Conservation (phyloP, 176 grass and related monocot genomes). For the Oryza longistaminata region DNA sequence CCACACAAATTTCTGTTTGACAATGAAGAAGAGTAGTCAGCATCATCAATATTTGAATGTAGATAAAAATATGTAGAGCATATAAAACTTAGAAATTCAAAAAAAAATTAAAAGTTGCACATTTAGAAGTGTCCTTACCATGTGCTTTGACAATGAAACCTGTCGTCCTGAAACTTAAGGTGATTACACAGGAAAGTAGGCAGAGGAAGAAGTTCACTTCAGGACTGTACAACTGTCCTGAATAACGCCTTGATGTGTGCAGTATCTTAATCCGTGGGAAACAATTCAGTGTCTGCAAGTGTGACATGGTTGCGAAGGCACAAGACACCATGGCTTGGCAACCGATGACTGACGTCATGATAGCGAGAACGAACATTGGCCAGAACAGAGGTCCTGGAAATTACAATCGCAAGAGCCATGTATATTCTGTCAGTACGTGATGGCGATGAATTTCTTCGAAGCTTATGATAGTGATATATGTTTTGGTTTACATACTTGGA, state of each 20-base stretch:
- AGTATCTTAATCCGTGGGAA: conserved; percentile 62
- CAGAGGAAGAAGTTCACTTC: conserved; percentile 67
- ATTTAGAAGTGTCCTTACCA: conserved; percentile 35
- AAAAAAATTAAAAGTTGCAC: neutral
- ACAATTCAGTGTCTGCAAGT: conserved; percentile 56
- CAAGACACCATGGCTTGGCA: conserved; percentile 77
- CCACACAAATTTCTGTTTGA: conserved; percentile 59
- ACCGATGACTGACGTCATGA: conserved; percentile 50
- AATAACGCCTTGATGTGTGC: conserved; percentile 56
- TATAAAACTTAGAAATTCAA: neutral
- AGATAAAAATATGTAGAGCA: too few relatives aligned
- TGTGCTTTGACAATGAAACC: conserved; percentile 67
- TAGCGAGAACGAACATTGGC: conserved; percentile 55
- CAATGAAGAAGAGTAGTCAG: neutral
- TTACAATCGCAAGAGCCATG: neutral
- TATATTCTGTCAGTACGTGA: neutral
- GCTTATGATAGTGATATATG: neutral
- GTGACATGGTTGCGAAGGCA: conserved; percentile 61
- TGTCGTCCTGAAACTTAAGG: conserved; percentile 52
- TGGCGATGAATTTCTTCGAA: neutral
- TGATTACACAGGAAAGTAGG: conserved; percentile 43
- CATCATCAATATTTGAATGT: neutral
- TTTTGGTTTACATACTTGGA: conserved; percentile 59
- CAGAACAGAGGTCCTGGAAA: conserved; percentile 55
- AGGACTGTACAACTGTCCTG: conserved; percentile 67